phyloP scores from a whole-genome alignment of 192 early-diverging fungal species.

The Backusella tuberculispora region DNA sequence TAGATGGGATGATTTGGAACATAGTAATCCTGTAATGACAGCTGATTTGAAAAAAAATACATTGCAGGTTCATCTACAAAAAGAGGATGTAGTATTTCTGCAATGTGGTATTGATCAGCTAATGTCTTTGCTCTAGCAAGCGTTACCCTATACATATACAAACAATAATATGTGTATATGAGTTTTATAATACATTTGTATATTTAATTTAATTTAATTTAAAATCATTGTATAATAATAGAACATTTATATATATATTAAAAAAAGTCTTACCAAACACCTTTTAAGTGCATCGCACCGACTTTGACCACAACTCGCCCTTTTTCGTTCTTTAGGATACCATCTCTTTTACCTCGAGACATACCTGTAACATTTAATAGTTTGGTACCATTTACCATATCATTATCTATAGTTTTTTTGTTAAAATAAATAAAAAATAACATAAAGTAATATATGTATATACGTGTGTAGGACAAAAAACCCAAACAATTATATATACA shows the following conservation, averaged over 20 bases:
- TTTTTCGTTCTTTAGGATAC: constrained; percentile 72
- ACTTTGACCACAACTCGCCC: constrained; percentile 69
- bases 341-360: constrained; percentile 73
- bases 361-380: constrained; percentile 70
- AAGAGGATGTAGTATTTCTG: constrained; percentile 72
- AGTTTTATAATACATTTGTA: constrained; percentile 9
- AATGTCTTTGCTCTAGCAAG: constrained; percentile 65
- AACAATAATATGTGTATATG: constrained; percentile 14
- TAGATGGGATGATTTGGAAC: constrained; percentile 23
- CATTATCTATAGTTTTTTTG: constrained; percentile 74
- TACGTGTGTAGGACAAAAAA: neutral
- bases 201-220: neutral
- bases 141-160: constrained; percentile 52
- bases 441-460: neutral
- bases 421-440: neutral
- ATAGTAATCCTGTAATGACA: constrained; percentile 17
- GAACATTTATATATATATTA: neutral
- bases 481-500: neutral
- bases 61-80: constrained; percentile 73
- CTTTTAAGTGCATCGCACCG: constrained; percentile 72
- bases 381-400: constrained; percentile 75
- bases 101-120: constrained; percentile 72
- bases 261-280: constrained; percentile 60
- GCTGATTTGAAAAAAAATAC: constrained; percentile 55
- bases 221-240: neutral